Conservation (phyloP, 305 asterid species). For the Fraxinus sp. region DNA sequence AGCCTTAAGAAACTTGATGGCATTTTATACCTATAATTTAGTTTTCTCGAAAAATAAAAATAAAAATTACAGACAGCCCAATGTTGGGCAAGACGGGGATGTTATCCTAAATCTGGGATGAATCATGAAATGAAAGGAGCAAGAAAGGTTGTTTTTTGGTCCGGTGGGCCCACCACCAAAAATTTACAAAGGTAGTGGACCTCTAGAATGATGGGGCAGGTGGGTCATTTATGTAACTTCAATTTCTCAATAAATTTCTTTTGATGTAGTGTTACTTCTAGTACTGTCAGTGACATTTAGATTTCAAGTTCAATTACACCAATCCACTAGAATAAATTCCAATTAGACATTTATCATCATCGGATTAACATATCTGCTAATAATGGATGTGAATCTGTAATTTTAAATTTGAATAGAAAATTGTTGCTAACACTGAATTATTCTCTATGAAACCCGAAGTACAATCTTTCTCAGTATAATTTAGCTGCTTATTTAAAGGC, state of each 20-base stretch:
- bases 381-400: neutral
- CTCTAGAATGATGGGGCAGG: neutral
- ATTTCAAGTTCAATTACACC: neutral
- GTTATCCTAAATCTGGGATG: neutral
- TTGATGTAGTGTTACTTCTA: neutral
- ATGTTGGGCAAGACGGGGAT: neutral
- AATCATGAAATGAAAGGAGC: neutral
- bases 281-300: neutral
- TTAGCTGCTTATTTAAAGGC: neutral
- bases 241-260: neutral
- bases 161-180: neutral
- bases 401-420: neutral
- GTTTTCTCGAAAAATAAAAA: neutral
- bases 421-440: neutral
- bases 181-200: neutral
- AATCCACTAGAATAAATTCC: neutral
- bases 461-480: neutral
- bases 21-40: neutral
- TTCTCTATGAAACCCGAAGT: neutral
- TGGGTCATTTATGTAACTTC: neutral
- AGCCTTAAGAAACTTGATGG: neutral
- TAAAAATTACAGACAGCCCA: neutral
- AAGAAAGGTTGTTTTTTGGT: constrained; percentile 8
- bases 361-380: neutral
- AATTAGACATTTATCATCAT: neutral